These are phyloP conservation scores for Alternaria infectoria DNA, from an alignment of 2,329 filamentous ascomycete species.

Conservation along the genomic window DNA sequence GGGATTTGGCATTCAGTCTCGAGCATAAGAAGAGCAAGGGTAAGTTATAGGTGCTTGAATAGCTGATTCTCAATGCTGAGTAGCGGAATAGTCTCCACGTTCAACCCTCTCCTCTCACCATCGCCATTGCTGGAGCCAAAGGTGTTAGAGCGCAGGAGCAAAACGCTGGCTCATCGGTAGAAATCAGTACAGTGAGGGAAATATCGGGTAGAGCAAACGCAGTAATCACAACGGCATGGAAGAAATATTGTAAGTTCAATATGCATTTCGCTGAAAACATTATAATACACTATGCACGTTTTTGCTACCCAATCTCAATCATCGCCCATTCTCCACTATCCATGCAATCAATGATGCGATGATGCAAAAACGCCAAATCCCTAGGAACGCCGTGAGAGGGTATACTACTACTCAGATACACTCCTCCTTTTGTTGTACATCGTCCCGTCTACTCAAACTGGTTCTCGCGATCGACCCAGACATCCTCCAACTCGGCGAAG, in stretches of 20 bases:
- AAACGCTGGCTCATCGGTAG: neutral
- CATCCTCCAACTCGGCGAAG: slow-evolving; percentile 96
- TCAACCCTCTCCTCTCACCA: slow-evolving; percentile 27
- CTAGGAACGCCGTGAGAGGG: slow-evolving; percentile 1
- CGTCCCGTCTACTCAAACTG: slow-evolving; percentile 75
- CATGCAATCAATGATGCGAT: slow-evolving; percentile 2
- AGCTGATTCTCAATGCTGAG: neutral
- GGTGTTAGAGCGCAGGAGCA: slow-evolving; percentile 17
- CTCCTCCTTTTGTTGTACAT: neutral
- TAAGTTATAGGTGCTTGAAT: neutral
- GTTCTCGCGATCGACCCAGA: slow-evolving; percentile 91
- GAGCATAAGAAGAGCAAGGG: slow-evolving; percentile 12
- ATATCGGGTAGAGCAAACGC: neutral
- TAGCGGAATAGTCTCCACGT: slow-evolving; percentile 9
- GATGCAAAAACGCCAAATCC: slow-evolving; percentile 24
- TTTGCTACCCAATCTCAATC: slow-evolving; percentile 6
- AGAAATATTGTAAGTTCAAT: neutral
- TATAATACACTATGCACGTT: slow-evolving; percentile 33
- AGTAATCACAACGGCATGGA: neutral
- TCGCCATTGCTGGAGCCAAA: slow-evolving; percentile 25
- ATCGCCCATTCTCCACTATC: slow-evolving; percentile 2
- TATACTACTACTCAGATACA: neutral
- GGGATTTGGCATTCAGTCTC: slow-evolving; percentile 12
- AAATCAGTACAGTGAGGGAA: neutral
- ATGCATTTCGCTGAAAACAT: slow-evolving; percentile 11